Evolutionary conservation across 345 rosid genomes (phyloP).

Genomic region (Boechera stricta): DNA sequence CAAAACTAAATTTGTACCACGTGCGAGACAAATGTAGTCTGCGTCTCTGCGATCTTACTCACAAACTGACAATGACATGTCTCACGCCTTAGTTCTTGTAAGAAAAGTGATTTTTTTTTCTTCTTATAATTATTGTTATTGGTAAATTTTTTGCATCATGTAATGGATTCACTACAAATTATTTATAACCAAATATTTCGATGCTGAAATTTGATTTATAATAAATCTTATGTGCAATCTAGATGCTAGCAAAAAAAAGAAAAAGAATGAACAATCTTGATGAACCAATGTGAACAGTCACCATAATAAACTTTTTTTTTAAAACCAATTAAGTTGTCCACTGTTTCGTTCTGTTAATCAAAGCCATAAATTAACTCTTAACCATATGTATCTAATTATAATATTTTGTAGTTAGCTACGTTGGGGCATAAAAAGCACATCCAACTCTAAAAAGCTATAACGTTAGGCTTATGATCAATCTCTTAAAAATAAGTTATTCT

Average conservation of each 20-base stretch:
- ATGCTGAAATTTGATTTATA: too few relatives aligned
- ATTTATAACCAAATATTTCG: neutral
- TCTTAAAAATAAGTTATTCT: constrained; percentile 16
- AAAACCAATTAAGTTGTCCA: constrained; percentile 9
- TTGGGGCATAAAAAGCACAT: constrained; percentile 21
- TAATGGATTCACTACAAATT: neutral
- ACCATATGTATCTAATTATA: constrained; percentile 26
- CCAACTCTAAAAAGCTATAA: constrained; percentile 8
- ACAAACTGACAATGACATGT: constrained; percentile 33
- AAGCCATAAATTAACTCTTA: constrained; percentile 16
- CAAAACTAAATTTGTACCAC: constrained; percentile 23
- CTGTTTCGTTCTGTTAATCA: constrained; percentile 3
- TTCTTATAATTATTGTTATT: neutral
- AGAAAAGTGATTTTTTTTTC: neutral
- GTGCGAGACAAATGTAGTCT: constrained; percentile 39
- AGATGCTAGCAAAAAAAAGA: neutral
- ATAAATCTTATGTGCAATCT: neutral
- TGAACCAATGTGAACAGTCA: constrained; percentile 25
- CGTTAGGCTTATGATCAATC: constrained; percentile 30
- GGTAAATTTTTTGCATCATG: neutral
- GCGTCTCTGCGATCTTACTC: constrained; percentile 22
- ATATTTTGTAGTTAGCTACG: constrained; percentile 11
- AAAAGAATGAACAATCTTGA: neutral
- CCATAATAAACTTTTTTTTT: neutral
- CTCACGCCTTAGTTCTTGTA: constrained; percentile 12